These are phyloP conservation scores for Trichoderma erinaceum DNA, from an alignment of 495 filamentous ascomycete genomes.

Conservation along the genomic window DNA sequence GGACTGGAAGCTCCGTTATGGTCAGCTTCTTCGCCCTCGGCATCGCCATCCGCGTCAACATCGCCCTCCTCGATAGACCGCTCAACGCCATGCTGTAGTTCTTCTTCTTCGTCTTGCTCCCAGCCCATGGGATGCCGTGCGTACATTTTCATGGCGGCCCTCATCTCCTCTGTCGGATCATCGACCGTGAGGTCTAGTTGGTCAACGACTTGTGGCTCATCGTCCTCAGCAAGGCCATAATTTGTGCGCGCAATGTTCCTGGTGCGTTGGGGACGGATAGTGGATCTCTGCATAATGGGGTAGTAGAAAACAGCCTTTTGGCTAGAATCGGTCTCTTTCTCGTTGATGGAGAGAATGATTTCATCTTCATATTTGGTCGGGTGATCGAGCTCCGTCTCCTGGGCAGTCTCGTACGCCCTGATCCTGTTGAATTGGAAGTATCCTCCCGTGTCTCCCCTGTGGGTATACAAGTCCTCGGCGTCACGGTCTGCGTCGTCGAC, in stretches of 20 bases:
- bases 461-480: conserved; percentile 59
- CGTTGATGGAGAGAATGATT: conserved; percentile 44
- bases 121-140: conserved; percentile 36
- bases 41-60: conserved; percentile 15
- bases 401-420: conserved; percentile 76
- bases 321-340: conserved; percentile 23
- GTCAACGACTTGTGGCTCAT: conserved; percentile 37
- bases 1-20: not conserved
- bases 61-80: conserved; percentile 15
- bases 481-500: conserved; percentile 62
- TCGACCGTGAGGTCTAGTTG: conserved; percentile 40
- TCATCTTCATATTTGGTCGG: conserved; percentile 56
- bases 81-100: conserved; percentile 5
- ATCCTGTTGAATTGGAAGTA: conserved; percentile 69
- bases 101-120: conserved; percentile 26
- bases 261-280: conserved; percentile 49
- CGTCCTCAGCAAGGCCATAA: conserved; percentile 31
- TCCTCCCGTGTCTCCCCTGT: conserved; percentile 37
- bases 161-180: conserved; percentile 37
- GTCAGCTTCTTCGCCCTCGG: conserved; percentile 16
- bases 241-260: conserved; percentile 48
- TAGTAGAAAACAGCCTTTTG: conserved; percentile 84
- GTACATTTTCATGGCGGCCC: conserved; percentile 33
- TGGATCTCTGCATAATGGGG: conserved; percentile 64
- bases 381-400: conserved; percentile 59